Evolutionary conservation across 805 yeast genomes (phyloP).

Genomic region (Yarrowia divulgata): DNA sequence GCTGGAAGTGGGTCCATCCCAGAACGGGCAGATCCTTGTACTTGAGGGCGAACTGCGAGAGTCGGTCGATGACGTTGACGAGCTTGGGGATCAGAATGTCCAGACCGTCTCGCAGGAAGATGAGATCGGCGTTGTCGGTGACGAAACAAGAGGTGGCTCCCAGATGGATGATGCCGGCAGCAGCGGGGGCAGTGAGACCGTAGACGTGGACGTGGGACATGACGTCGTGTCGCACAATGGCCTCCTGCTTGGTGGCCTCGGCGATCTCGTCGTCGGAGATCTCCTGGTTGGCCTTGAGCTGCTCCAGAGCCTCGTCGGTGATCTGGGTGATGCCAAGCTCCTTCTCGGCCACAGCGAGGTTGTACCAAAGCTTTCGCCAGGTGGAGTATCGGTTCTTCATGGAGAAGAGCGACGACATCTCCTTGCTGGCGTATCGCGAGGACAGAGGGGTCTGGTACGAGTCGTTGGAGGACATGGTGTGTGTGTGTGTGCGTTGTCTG

Average conservation of each 20-base stretch:
- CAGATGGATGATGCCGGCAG: slow-evolving; percentile 96
- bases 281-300: slow-evolving; percentile 76
- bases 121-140: slow-evolving; percentile 97
- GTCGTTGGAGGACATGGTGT: slow-evolving; percentile 57
- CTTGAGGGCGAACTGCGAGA: slow-evolving; percentile 84
- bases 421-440: slow-evolving; percentile 96
- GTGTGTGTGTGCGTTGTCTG: neutral
- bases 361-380: slow-evolving; percentile 97
- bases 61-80: slow-evolving; percentile 92
- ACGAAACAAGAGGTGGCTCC: slow-evolving; percentile 99
- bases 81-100: slow-evolving; percentile 92
- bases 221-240: slow-evolving; percentile 97
- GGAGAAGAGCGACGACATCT: slow-evolving; percentile 93
- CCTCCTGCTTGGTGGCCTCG: slow-evolving; percentile 90
- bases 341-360: slow-evolving; percentile 93
- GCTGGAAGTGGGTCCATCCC: slow-evolving; percentile 99
- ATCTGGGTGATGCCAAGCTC: slow-evolving; percentile 85
- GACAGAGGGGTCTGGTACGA: slow-evolving; percentile 91
- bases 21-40: slow-evolving; percentile 95
- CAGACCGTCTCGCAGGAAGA: slow-evolving; percentile 94
- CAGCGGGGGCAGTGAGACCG: slow-evolving; percentile 91
- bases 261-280: slow-evolving; percentile 94
- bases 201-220: slow-evolving; percentile 99
- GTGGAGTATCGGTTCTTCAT: slow-evolving; percentile 93
- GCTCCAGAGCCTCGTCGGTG: slow-evolving; percentile 88